Percentiles rank a stretch among this genome's conserved stretches.
Conservation (phyloP, 768 basidiomycete genomes). For the Suillus subluteus region DNA sequence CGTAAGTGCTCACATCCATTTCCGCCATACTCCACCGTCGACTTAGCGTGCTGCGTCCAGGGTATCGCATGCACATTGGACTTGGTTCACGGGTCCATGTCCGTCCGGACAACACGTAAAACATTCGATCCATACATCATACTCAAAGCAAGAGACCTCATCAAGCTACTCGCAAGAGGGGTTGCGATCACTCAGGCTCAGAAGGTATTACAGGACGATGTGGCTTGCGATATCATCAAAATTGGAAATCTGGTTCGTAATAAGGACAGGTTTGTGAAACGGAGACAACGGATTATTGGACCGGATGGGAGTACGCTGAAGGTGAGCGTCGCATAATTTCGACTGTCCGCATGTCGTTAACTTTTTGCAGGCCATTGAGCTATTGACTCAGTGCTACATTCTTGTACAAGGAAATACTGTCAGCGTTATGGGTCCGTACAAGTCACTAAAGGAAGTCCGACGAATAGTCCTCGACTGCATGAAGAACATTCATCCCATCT, state of each 20-base stretch:
- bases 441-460: conserved; percentile 93
- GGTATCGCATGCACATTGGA: conserved; percentile 92
- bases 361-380: conserved; percentile 84
- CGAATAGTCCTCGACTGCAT: conserved; percentile 98
- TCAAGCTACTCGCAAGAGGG: conserved; percentile 93
- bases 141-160: conserved; percentile 93
- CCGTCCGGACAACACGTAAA: conserved; percentile 95
- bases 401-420: conserved; percentile 98
- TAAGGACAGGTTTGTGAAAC: conserved; percentile 95
- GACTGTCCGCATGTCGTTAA: conserved; percentile 5
- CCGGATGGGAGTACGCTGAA: conserved; percentile 97
- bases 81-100: conserved; percentile 96
- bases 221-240: conserved; percentile 97
- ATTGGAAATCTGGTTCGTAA: conserved; percentile 93
- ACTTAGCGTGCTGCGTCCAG: conserved; percentile 40
- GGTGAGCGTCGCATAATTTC: conserved; percentile 44
- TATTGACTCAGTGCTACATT: conserved; percentile 95
- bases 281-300: conserved; percentile 94
- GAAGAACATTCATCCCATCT: conserved; percentile 99
- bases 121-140: conserved; percentile 97
- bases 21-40: conserved; percentile 1
- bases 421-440: conserved; percentile 96
- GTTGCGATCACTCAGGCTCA: conserved; percentile 85
- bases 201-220: conserved; percentile 86
- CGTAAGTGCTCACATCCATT: conserved; percentile 46